These are phyloP conservation scores for Oryza nivara DNA, from an alignment of 176 grass and related monocot genomes.

Conservation along the genomic window DNA sequence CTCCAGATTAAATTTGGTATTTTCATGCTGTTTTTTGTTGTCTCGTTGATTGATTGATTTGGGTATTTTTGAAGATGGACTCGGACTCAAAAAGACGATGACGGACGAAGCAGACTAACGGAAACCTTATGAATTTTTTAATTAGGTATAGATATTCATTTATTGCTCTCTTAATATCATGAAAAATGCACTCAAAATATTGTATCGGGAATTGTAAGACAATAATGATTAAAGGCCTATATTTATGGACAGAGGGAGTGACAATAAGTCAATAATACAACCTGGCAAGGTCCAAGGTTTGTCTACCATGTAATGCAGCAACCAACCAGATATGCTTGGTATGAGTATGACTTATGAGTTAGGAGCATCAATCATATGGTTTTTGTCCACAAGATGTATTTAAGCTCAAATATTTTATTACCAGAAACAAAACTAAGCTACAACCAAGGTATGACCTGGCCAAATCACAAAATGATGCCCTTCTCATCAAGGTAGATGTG, in stretches of 20 bases:
- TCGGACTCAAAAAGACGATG: no score
- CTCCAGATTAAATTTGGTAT: no score
- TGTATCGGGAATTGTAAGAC: neutral
- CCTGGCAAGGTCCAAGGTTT: neutral
- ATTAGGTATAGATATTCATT: neutral
- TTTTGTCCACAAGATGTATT: neutral
- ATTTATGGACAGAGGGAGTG: neutral
- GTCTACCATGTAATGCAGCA: neutral
- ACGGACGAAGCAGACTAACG: no score
- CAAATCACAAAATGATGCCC: neutral
- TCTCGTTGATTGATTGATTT: no score
- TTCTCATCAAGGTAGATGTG: slow-evolving; percentile 1
- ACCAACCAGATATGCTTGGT: neutral
- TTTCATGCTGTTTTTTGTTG: no score
- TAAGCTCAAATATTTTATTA: neutral
- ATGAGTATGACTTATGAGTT: neutral
- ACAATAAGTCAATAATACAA: neutral
- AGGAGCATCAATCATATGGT: neutral
- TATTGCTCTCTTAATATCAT: neutral
- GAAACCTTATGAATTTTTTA: no score
- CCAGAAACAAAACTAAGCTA: neutral
- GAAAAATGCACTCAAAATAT: neutral
- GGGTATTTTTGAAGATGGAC: no score
- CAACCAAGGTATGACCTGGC: neutral
- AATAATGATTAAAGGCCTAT: neutral